Evolutionary conservation across 441 rosid genomes (phyloP).

Genomic region (Populus hybrid): DNA sequence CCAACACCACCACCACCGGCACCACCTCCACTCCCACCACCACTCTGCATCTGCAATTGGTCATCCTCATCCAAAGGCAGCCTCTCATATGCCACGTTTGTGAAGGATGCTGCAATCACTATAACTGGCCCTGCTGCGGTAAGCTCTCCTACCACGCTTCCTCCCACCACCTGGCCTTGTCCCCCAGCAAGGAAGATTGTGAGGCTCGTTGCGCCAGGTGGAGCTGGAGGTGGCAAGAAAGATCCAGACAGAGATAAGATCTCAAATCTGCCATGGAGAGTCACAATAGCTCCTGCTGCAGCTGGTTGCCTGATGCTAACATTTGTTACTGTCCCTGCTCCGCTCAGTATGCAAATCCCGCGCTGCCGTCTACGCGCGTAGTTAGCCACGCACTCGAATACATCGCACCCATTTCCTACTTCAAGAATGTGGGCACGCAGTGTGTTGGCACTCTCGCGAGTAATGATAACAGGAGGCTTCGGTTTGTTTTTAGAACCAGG

Average conservation of each 20-base stretch:
- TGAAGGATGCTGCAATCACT: slow-evolving; percentile 80
- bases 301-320: slow-evolving; percentile 87
- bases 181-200: slow-evolving; percentile 82
- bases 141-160: slow-evolving; percentile 86
- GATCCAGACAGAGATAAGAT: slow-evolving; percentile 86
- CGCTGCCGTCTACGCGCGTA: slow-evolving; percentile 86
- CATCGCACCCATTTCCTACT: slow-evolving; percentile 82
- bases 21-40: slow-evolving; percentile 45
- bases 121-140: slow-evolving; percentile 86
- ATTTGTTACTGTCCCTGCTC: slow-evolving; percentile 85
- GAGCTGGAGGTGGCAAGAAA: slow-evolving; percentile 93
- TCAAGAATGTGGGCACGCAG: slow-evolving; percentile 94
- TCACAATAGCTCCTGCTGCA: slow-evolving; percentile 65
- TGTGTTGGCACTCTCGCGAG: slow-evolving; percentile 90
- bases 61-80: slow-evolving; percentile 88
- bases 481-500: slow-evolving; percentile 90
- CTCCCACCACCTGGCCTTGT: slow-evolving; percentile 93
- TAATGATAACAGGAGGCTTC: slow-evolving; percentile 86
- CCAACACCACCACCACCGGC: slow-evolving; percentile 45
- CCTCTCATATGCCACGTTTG: slow-evolving; percentile 90
- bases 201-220: slow-evolving; percentile 91
- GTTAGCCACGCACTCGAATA: slow-evolving; percentile 74
- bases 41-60: slow-evolving; percentile 56
- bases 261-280: slow-evolving; percentile 84
- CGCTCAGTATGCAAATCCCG: slow-evolving; percentile 79